These are phyloP conservation scores for Naegleria fowleri DNA, from an alignment of 208 protist genomes.

Conservation along the genomic window DNA sequence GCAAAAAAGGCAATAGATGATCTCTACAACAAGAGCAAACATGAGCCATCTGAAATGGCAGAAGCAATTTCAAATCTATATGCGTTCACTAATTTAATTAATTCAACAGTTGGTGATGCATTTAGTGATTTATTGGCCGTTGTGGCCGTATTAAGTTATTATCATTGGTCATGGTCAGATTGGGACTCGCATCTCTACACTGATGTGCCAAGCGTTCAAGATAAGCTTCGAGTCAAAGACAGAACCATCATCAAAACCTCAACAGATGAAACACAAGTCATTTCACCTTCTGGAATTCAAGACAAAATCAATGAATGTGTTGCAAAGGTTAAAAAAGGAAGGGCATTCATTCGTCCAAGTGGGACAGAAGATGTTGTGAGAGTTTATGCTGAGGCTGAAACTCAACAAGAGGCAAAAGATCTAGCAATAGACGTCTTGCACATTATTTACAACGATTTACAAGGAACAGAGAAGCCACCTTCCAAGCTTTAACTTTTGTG, in stretches of 20 bases:
- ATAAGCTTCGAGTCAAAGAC: constrained; percentile 18
- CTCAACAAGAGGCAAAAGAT: background rate
- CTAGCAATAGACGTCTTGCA: background rate
- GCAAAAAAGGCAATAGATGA: background rate
- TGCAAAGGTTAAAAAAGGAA: background rate
- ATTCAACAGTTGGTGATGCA: constrained; percentile 25
- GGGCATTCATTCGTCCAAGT: constrained; percentile 79
- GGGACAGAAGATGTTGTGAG: constrained; percentile 87
- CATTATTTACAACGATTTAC: background rate
- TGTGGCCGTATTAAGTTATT: background rate
- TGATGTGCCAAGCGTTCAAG: constrained; percentile 35
- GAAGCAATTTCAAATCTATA: background rate
- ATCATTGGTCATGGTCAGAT: background rate
- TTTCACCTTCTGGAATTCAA: background rate
- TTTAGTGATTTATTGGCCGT: constrained; percentile 7
- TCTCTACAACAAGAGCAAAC: background rate
- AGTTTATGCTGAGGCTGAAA: constrained; percentile 67
- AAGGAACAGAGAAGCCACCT: background rate
- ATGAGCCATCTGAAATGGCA: background rate
- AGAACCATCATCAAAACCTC: background rate
- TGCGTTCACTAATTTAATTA: background rate
- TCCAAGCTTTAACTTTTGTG: background rate
- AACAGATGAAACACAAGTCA: constrained; percentile 12
- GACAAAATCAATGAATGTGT: background rate
- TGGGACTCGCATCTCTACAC: constrained; percentile 26